Conservation (phyloP, 805 yeast species). For the Candida fluviatilis region DNA sequence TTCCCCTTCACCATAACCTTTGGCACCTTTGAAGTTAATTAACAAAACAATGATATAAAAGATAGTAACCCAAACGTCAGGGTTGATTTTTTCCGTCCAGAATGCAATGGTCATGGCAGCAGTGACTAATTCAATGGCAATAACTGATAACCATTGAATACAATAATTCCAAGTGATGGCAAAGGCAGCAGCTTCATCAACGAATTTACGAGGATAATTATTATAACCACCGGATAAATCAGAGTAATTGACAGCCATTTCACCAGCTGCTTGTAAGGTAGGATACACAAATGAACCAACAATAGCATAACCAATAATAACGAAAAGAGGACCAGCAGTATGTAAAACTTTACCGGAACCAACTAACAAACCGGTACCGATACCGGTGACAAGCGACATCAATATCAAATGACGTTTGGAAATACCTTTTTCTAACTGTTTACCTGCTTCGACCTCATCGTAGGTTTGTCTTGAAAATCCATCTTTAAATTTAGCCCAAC, state of each 20-base stretch:
- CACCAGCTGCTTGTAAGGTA: slow-evolving; percentile 40
- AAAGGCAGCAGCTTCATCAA: slow-evolving; percentile 56
- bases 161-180: slow-evolving; percentile 62
- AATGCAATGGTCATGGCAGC: slow-evolving; percentile 58
- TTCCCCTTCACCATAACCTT: slow-evolving; percentile 45
- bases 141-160: slow-evolving; percentile 58
- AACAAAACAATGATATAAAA: slow-evolving; percentile 43
- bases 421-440: slow-evolving; percentile 26
- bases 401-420: slow-evolving; percentile 37
- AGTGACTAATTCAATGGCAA: slow-evolving; percentile 62
- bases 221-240: slow-evolving; percentile 61
- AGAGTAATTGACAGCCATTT: slow-evolving; percentile 56
- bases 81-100: slow-evolving; percentile 47
- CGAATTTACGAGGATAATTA: slow-evolving; percentile 48
- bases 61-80: slow-evolving; percentile 55
- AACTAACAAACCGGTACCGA: slow-evolving; percentile 42
- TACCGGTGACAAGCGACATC: slow-evolving; percentile 35
- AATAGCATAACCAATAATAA: slow-evolving; percentile 29
- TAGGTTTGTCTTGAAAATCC: slow-evolving; percentile 19
- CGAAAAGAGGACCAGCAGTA: slow-evolving; percentile 35
- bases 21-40: slow-evolving; percentile 44
- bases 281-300: slow-evolving; percentile 34
- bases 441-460: slow-evolving; percentile 18
- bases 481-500: slow-evolving; percentile 26
- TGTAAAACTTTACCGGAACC: slow-evolving; percentile 35